Evolutionary conservation across 208 protist genomes (phyloP).

Genomic region (Trypanosomatidae sp.): DNA sequence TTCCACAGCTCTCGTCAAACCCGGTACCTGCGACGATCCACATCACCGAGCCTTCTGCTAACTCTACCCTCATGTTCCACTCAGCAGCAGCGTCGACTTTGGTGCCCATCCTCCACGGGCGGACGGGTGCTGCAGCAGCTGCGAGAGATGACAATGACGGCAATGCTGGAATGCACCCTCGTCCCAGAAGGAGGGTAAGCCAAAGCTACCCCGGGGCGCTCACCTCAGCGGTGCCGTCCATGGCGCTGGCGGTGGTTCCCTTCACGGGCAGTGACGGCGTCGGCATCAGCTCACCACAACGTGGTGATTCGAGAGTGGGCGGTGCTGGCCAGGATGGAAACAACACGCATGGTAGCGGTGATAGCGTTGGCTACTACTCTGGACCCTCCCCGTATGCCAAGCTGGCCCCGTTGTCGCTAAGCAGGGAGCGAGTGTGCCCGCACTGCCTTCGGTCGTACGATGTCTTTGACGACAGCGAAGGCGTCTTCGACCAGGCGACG

Average conservation of each 20-base stretch:
- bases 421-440: slow-evolving; percentile 34
- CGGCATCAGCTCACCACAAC: not conserved
- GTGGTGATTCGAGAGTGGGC: not conserved
- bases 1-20: not conserved
- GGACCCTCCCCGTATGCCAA: slow-evolving; percentile 7
- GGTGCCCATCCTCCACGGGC: not conserved
- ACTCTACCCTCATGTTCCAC: not conserved
- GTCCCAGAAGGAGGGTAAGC: not conserved
- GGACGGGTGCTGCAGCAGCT: not conserved
- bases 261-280: slow-evolving; percentile 6
- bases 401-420: slow-evolving; percentile 23
- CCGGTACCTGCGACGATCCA: not conserved
- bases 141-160: not conserved
- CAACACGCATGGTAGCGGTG: not conserved
- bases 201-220: not conserved
- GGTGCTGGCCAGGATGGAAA: not conserved
- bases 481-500: slow-evolving; percentile 1
- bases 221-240: not conserved
- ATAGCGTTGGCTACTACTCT: slow-evolving; percentile 1
- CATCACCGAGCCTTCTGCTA: not conserved
- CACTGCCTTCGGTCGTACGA: slow-evolving; percentile 35
- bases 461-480: slow-evolving; percentile 13
- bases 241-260: slow-evolving; percentile 26
- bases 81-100: not conserved
- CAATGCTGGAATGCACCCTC: not conserved